These are phyloP conservation scores for Camellia granthamiana DNA, from an alignment of 148 eudicot genomes.

Conservation along the genomic window DNA sequence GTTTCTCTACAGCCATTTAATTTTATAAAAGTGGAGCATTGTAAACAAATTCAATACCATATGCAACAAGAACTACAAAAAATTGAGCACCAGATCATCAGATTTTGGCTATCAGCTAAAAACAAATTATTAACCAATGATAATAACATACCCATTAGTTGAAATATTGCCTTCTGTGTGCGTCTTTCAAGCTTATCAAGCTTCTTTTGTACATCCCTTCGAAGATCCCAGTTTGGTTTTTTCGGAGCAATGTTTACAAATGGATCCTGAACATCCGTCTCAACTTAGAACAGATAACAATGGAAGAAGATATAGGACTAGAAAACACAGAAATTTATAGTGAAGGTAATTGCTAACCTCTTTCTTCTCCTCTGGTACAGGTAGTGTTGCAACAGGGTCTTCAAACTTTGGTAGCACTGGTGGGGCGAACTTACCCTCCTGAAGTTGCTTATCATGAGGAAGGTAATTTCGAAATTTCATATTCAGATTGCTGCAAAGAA, in stretches of 20 bases:
- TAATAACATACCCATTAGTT: conserved; percentile 63
- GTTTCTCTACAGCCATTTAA: neutral
- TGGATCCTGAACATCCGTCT: conserved; percentile 60
- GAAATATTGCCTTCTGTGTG: conserved; percentile 82
- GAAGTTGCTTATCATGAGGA: conserved; percentile 95
- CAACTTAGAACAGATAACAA: conserved; percentile 7
- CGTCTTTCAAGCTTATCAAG: conserved; percentile 88
- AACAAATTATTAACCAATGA: neutral
- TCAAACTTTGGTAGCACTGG: conserved; percentile 88
- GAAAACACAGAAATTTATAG: conserved; percentile 4
- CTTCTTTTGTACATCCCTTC: conserved; percentile 93
- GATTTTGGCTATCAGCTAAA: neutral
- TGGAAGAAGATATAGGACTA: conserved; percentile 3
- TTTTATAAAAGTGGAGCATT: neutral
- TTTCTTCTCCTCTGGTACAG: conserved; percentile 66
- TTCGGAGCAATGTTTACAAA: conserved; percentile 97
- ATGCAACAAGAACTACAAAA: neutral
- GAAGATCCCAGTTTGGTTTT: conserved; percentile 96
- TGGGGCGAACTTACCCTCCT: conserved; percentile 89
- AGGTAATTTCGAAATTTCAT: conserved; percentile 93
- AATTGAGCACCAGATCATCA: neutral
- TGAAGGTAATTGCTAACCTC: conserved; percentile 49
- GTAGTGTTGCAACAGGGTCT: conserved; percentile 71
- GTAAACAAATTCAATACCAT: neutral
- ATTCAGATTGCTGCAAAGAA: conserved; percentile 47